Conservation (phyloP, 176 grass and related monocot genomes). For the Secale cereale region DNA sequence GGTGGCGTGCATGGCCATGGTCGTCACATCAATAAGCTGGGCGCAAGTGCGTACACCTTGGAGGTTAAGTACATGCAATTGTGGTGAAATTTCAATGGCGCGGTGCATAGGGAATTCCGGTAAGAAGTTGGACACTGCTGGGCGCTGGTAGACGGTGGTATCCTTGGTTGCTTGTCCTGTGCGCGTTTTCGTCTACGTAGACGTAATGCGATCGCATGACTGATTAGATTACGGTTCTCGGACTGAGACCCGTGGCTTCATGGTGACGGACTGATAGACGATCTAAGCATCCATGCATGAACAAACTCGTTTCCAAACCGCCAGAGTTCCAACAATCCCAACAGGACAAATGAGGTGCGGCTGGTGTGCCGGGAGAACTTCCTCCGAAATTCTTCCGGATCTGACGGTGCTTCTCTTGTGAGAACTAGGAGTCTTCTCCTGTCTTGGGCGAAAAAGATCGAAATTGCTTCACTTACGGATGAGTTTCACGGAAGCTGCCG, state of each 20-base stretch:
- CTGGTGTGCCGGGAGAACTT: background rate
- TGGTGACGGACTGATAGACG: background rate
- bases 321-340: background rate
- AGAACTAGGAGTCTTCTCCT: background rate
- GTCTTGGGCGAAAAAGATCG: background rate
- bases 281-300: background rate
- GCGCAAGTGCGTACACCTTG: background rate
- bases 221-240: background rate
- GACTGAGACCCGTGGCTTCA: background rate
- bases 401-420: background rate
- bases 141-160: too few species aligned
- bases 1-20: background rate
- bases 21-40: background rate
- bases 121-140: background rate
- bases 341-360: background rate
- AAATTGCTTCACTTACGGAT: too few species aligned
- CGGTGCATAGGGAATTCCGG: background rate
- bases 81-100: background rate
- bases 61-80: background rate
- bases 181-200: background rate
- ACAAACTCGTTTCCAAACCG: too few species aligned
- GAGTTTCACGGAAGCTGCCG: too few species aligned
- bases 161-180: background rate
- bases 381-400: background rate
- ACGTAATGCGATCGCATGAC: background rate